Conservation (phyloP, 2,329 filamentous ascomycete species). For the Penicillium sp. region DNA sequence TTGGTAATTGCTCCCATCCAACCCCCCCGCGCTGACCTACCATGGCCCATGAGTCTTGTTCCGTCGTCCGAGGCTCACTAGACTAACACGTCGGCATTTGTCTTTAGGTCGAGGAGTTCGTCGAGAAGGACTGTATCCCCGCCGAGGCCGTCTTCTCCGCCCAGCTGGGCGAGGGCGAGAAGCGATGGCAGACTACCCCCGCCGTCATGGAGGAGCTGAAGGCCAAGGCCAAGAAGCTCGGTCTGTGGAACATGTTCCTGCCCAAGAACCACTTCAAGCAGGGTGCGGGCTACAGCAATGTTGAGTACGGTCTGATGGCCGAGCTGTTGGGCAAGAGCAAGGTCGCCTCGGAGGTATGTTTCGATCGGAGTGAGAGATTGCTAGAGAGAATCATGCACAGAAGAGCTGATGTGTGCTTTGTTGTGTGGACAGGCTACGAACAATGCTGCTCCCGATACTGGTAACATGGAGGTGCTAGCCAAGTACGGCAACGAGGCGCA, state of each 20-base stretch:
- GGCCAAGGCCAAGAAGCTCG: conserved; percentile 75
- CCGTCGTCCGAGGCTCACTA: not conserved
- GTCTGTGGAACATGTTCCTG: conserved; percentile 98
- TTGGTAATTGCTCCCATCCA: conserved; percentile 44
- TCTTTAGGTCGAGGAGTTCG: conserved; percentile 80
- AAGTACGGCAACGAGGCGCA: conserved; percentile 86
- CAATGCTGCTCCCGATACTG: conserved; percentile 87
- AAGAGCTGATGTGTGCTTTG: not conserved
- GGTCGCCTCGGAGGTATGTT: conserved; percentile 68
- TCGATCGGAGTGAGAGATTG: not conserved
- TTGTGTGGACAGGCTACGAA: conserved; percentile 66
- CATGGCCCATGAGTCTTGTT: not conserved
- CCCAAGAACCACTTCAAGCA: conserved; percentile 94
- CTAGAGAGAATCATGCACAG: not conserved
- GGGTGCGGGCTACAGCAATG: conserved; percentile 89
- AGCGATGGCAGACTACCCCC: conserved; percentile 80
- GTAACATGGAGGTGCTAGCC: conserved; percentile 93
- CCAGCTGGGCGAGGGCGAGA: conserved; percentile 73
- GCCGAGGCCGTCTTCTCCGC: conserved; percentile 79
- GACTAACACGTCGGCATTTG: not conserved
- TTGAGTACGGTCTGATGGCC: conserved; percentile 98
- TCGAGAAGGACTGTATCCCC: conserved; percentile 91
- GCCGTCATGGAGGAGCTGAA: conserved; percentile 86
- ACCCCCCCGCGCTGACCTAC: not conserved
- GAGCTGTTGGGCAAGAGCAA: conserved; percentile 89